phyloP scores from a whole-genome alignment of 345 rosid species.

The Salix caprea region DNA sequence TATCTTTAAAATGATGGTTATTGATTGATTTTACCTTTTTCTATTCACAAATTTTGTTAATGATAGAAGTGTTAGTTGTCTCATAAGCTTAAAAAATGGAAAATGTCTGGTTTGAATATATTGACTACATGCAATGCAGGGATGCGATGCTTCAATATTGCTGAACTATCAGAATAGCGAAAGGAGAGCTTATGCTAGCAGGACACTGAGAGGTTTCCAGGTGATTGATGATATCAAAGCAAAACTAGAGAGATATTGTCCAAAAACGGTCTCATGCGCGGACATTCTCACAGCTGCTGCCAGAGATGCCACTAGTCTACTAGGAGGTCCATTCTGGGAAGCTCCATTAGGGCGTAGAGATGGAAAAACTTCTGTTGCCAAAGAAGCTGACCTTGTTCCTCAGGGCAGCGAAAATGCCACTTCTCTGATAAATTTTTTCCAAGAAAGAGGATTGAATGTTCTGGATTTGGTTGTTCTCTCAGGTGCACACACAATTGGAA shows the following conservation, averaged over 20 bases:
- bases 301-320: conserved; percentile 16
- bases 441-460: conserved; percentile 10
- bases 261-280: conserved; percentile 21
- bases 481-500: conserved; percentile 41
- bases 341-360: conserved; percentile 17
- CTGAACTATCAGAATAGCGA: conserved; percentile 20
- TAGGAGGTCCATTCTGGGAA: conserved; percentile 25
- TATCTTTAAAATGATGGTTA: background rate
- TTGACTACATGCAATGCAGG: conserved; percentile 4
- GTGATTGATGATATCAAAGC: conserved; percentile 22
- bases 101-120: background rate
- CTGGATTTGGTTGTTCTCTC: conserved; percentile 23
- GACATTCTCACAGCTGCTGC: conserved; percentile 27
- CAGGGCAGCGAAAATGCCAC: conserved; percentile 20
- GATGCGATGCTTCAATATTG: conserved; percentile 21
- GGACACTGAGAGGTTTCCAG: conserved; percentile 18
- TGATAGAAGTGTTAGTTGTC: background rate
- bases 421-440: conserved; percentile 9
- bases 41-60: background rate
- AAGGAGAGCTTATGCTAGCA: conserved; percentile 17
- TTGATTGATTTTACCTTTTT: background rate
- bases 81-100: no score
- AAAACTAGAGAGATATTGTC: conserved; percentile 16
- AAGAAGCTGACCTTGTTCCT: conserved; percentile 22
- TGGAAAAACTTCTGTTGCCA: conserved; percentile 11